These are phyloP conservation scores for Alternaria ethzedia DNA, from an alignment of 2,329 filamentous ascomycete genomes.

Conservation along the genomic window DNA sequence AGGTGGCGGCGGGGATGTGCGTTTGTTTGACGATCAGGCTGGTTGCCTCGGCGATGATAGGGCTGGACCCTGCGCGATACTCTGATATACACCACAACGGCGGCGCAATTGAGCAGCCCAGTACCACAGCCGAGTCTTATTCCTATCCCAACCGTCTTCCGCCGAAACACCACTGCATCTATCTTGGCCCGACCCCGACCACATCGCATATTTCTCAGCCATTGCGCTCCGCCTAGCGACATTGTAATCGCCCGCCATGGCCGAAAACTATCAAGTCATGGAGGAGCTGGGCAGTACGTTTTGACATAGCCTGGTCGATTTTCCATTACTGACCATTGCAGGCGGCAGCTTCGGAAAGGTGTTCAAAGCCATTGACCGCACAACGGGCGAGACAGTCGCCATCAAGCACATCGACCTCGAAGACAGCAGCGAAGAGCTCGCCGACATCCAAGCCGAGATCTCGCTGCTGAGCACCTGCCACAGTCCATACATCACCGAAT, in stretches of 20 bases:
- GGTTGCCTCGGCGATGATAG: slow-evolving; percentile 37
- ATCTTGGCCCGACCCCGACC: slow-evolving; percentile 28
- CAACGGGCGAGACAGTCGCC: slow-evolving; percentile 90
- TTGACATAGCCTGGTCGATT: neutral
- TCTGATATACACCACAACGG: slow-evolving; percentile 22
- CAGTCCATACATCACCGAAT: slow-evolving; percentile 92
- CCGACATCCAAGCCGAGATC: slow-evolving; percentile 98
- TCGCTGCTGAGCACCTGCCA: slow-evolving; percentile 93
- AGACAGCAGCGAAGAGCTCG: slow-evolving; percentile 97
- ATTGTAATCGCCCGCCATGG: slow-evolving; percentile 60
- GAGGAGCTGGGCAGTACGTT: slow-evolving; percentile 93
- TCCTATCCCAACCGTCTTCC: slow-evolving; percentile 30
- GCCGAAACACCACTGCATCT: slow-evolving; percentile 33
- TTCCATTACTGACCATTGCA: slow-evolving; percentile 47
- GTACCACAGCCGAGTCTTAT: slow-evolving; percentile 30
- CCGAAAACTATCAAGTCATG: slow-evolving; percentile 89
- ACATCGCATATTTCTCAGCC: slow-evolving; percentile 21
- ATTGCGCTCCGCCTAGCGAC: slow-evolving; percentile 24
- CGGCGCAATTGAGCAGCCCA: slow-evolving; percentile 11
- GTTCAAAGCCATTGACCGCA: slow-evolving; percentile 92
- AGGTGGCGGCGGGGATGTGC: slow-evolving; percentile 27
- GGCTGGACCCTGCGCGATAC: slow-evolving; percentile 20
- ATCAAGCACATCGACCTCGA: slow-evolving; percentile 99
- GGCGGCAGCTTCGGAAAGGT: slow-evolving; percentile 96
- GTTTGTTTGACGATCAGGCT: slow-evolving; percentile 28